Percentiles rank a stretch among this genome's conserved stretches.
Conservation (phyloP, 371 early-diverging fungal genomes). For the Apophysomyces elegans region DNA sequence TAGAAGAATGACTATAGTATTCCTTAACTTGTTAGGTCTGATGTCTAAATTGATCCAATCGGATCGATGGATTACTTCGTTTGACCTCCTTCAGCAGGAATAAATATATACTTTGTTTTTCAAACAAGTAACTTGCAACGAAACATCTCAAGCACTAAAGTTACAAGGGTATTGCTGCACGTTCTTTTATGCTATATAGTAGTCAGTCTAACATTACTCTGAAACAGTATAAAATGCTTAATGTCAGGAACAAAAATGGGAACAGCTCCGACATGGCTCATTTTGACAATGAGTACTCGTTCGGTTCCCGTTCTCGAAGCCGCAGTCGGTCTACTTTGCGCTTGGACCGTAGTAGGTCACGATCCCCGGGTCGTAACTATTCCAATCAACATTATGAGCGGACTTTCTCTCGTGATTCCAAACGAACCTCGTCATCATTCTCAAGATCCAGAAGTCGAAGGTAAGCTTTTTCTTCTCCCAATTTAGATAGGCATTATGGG, state of each 20-base stretch:
- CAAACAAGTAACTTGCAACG: neutral
- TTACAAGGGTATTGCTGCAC: neutral
- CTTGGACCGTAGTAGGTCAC: conserved; percentile 25
- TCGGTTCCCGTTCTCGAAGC: conserved; percentile 19
- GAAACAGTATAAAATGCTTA: neutral
- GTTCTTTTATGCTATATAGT: neutral
- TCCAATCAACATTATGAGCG: conserved; percentile 18
- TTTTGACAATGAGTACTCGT: conserved; percentile 1
- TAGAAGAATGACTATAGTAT: too few species aligned
- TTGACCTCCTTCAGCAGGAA: too few species aligned
- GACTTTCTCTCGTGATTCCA: conserved; percentile 26
- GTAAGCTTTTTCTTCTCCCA: conserved; percentile 16
- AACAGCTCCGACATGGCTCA: neutral
- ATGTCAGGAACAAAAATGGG: neutral
- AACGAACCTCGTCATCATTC: conserved; percentile 38
- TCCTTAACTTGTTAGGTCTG: too few species aligned
- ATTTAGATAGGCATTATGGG: neutral
- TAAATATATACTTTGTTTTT: neutral
- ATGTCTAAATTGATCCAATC: neutral
- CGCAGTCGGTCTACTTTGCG: conserved; percentile 31
- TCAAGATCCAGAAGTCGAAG: conserved; percentile 42
- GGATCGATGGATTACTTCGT: neutral
- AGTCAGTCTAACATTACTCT: too few species aligned
- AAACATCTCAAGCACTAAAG: neutral
- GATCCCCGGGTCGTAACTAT: conserved; percentile 26